A percentile compares a stretch with the other conserved stretches of the same genome.
These are phyloP conservation scores for Oryza meridionalis DNA, from an alignment of 176 grass and related monocot species.

Conservation along the genomic window DNA sequence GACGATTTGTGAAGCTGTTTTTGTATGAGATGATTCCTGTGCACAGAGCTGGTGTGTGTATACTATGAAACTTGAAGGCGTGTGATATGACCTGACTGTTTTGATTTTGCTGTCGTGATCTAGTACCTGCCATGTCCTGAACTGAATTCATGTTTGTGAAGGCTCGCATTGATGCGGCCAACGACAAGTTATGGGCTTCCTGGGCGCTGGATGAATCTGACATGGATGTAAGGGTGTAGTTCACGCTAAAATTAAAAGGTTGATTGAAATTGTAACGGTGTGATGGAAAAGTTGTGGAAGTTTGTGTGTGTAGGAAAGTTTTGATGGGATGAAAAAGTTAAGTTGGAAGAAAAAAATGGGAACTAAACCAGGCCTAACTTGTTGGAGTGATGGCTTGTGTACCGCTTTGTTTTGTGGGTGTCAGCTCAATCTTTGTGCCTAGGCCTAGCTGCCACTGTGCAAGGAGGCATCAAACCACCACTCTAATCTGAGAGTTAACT, in stretches of 20 bases:
- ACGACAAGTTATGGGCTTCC: not conserved
- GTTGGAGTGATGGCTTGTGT: not conserved
- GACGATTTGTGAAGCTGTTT: not conserved
- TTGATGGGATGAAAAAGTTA: too few species aligned
- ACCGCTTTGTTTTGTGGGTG: not conserved
- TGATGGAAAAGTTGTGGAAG: too few species aligned
- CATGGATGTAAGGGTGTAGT: not conserved
- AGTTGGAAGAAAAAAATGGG: too few species aligned
- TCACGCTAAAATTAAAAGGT: too few species aligned
- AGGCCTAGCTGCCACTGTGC: not conserved
- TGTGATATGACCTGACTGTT: constrained; percentile 26
- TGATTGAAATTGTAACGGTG: too few species aligned
- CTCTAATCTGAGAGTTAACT: not conserved
- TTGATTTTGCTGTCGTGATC: not conserved
- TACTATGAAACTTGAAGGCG: not conserved
- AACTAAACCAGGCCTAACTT: not conserved
- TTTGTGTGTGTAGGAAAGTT: too few species aligned
- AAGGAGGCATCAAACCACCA: not conserved
- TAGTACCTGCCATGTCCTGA: not conserved
- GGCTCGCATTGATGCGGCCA: not conserved
- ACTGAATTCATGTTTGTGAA: not conserved
- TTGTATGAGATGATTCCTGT: not conserved
- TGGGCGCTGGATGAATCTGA: constrained; percentile 1
- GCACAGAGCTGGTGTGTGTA: not conserved
- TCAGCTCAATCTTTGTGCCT: not conserved